phyloP scores from a whole-genome alignment of 2,329 filamentous ascomycete species.

The Microdochium nivale region DNA sequence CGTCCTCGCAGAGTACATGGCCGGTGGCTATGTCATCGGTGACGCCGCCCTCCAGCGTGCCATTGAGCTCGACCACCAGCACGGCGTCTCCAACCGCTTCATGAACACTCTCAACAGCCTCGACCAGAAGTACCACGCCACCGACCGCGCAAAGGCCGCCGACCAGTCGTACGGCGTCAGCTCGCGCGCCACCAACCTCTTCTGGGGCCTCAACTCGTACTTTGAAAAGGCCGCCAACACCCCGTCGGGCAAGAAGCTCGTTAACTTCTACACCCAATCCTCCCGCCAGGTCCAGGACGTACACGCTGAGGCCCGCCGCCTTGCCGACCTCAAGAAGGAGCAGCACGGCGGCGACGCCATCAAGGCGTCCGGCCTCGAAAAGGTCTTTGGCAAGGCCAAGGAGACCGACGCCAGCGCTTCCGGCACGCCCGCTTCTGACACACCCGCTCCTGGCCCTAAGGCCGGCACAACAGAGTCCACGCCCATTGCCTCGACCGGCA shows the following conservation, averaged over 20 bases:
- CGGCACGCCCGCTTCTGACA: constrained; percentile 10
- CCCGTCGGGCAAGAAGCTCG: constrained; percentile 80
- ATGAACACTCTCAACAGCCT: constrained; percentile 66
- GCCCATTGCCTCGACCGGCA: constrained; percentile 12
- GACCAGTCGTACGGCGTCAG: constrained; percentile 80
- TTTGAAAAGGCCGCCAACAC: constrained; percentile 89
- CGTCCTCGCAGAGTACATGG: constrained; percentile 93
- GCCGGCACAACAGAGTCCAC: constrained; percentile 15
- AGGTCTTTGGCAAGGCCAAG: constrained; percentile 47
- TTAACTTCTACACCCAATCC: constrained; percentile 77
- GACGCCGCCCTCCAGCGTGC: constrained; percentile 69
- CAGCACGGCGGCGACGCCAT: constrained; percentile 50
- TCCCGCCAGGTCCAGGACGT: constrained; percentile 91
- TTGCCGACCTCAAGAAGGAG: constrained; percentile 79
- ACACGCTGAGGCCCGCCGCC: constrained; percentile 78
- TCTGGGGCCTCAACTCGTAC: constrained; percentile 69
- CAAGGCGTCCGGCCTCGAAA: constrained; percentile 49
- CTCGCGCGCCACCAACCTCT: constrained; percentile 57
- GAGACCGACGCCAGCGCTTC: constrained; percentile 17
- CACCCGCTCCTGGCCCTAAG: constrained; percentile 14
- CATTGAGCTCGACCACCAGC: constrained; percentile 81
- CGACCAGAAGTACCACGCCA: constrained; percentile 79
- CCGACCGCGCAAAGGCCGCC: constrained; percentile 73
- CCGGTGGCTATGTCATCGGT: constrained; percentile 82
- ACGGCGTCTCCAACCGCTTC: constrained; percentile 78